Base-by-base conservation (phyloP, 768 basidiomycete genomes). In the Tricholomella constricta region DNA sequence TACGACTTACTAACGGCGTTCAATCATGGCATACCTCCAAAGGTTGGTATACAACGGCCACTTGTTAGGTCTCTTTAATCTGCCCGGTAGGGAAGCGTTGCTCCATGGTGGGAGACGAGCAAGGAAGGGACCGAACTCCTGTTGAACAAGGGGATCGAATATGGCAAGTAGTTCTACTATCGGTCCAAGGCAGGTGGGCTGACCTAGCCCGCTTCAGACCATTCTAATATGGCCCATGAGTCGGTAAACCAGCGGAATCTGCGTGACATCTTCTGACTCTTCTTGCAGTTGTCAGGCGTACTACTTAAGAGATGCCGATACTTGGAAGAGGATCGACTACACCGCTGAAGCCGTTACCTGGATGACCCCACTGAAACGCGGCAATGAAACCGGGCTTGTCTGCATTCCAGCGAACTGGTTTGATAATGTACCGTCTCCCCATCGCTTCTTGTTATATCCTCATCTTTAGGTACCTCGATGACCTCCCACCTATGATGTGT, bases 61-160 rank as follows among this genome's bases (percentile, higher is more conserved):
- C 11, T 12, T 20, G 20, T 34, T 19, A 4, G 32, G n/a, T 10
- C 27, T 25, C 34, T 40, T 20, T 26, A 29, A 40, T 4, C 8
- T 47, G 17, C 25, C 29, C 2, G 22, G 7, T 2, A 74, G 69
- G 84, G 83, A 34, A 81, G 78, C 45, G 86, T 88, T 29, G 88
- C 87, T 1, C 88, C 87, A 0, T 91, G 88, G 86, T 91, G 88
- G 88, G 89, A 91, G 65, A 81, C 81, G 2, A 84, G 81, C 66
- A 83, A 79, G 55, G 86, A 87, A 65, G 84, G 83, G 3, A 82
- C 81, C 0, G 68, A 79, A 14, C 71, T 90, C 22, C 69, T 90
- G 22, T 76, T 88, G 20, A 83, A 85, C 32, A 84, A 85, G 56
- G 89, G 89, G 0, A 85, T 91, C 40, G 78, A 87, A 72, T 90